Evolutionary conservation across 257 asterid genomes (phyloP).

Genomic region (Primulina eburnea): DNA sequence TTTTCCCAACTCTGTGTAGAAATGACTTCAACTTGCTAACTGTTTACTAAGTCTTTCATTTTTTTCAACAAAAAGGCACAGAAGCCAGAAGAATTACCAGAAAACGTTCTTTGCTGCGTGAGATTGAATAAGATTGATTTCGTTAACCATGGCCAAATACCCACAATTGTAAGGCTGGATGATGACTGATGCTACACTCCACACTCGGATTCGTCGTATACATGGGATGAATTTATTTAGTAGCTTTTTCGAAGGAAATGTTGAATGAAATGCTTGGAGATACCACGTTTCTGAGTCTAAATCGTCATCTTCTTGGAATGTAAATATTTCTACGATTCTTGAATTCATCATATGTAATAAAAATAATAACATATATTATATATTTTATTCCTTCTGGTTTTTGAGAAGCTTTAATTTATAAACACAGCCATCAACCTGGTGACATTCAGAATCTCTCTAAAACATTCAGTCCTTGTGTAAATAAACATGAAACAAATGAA

Average conservation of each 20-base stretch:
- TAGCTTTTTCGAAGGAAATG: constrained; percentile 12
- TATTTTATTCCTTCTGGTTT: background rate
- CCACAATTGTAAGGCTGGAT: constrained; percentile 42
- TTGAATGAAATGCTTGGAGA: constrained; percentile 17
- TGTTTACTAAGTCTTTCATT: background rate
- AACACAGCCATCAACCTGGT: background rate
- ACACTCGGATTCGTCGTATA: constrained; percentile 13
- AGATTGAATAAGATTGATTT: constrained; percentile 76
- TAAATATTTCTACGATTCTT: constrained; percentile 15
- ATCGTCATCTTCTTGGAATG: constrained; percentile 25
- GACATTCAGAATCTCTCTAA: no score
- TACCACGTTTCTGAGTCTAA: constrained; percentile 16
- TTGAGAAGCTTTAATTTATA: background rate
- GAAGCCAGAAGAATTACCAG: constrained; percentile 70
- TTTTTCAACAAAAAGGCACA: constrained; percentile 46
- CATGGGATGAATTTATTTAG: constrained; percentile 14
- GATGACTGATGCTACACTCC: constrained; percentile 25
- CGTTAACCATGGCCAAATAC: constrained; percentile 63
- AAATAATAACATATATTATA: background rate
- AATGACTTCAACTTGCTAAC: background rate
- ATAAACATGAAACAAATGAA: no score
- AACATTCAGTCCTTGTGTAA: no score
- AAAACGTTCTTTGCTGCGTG: constrained; percentile 55
- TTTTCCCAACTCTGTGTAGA: background rate
- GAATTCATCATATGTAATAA: constrained; percentile 1